These are phyloP conservation scores for Isabelozyma heimii DNA, from an alignment of 805 yeast species.

Conservation along the genomic window DNA sequence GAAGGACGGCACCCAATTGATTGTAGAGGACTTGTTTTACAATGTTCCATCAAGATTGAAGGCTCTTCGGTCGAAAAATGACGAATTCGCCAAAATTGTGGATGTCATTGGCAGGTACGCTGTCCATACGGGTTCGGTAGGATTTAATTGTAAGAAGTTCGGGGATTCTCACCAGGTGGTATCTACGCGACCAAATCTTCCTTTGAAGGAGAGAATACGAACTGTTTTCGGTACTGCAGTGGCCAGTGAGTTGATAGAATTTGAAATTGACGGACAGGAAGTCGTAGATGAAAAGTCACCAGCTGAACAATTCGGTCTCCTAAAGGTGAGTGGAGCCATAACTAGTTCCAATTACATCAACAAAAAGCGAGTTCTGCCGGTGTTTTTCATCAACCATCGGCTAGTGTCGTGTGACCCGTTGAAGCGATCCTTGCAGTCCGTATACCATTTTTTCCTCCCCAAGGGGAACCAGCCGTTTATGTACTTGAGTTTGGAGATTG, in stretches of 20 bases:
- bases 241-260: conserved; percentile 59
- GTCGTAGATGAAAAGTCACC: conserved; percentile 1
- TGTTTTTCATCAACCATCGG: conserved; percentile 83
- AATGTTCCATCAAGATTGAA: conserved; percentile 78
- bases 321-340: conserved; percentile 54
- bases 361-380: conserved; percentile 64
- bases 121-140: conserved; percentile 65
- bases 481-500: conserved; percentile 66
- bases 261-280: conserved; percentile 19
- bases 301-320: conserved; percentile 45
- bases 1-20: conserved; percentile 76
- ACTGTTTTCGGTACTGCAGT: conserved; percentile 67
- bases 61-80: conserved; percentile 62
- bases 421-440: conserved; percentile 59
- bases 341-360: conserved; percentile 69
- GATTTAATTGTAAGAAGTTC: conserved; percentile 73
- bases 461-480: conserved; percentile 74
- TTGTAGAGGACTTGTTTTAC: conserved; percentile 86
- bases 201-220: conserved; percentile 67
- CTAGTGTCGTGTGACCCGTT: conserved; percentile 82
- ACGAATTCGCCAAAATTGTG: conserved; percentile 72
- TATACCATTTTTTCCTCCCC: conserved; percentile 68
- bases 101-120: conserved; percentile 86
- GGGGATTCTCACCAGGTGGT: conserved; percentile 74
- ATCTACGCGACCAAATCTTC: conserved; percentile 49